Percentiles rank a stretch among this genome's conserved stretches.
phyloP scores from a whole-genome alignment of 2,329 filamentous ascomycete genomes.

The Periconia digitata region DNA sequence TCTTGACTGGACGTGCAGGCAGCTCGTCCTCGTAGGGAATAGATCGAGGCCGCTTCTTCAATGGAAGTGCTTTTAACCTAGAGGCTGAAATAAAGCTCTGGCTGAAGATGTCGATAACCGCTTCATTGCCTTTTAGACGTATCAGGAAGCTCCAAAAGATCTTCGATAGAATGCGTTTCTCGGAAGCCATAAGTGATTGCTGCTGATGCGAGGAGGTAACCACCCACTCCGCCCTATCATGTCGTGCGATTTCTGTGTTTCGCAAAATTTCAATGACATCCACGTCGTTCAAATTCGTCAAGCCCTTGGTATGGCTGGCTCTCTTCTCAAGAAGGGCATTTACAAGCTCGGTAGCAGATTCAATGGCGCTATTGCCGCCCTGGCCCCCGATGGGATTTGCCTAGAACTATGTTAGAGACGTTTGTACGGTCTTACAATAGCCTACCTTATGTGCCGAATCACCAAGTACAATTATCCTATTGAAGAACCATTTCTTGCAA shows the following conservation, averaged over 20 bases:
- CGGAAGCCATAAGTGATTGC: not conserved
- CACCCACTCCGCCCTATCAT: not conserved
- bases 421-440: too few relatives aligned
- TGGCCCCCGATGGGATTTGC: slow-evolving; percentile 25
- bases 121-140: not conserved
- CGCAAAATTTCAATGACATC: not conserved
- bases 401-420: too few relatives aligned
- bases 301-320: not conserved
- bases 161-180: not conserved
- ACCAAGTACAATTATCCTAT: slow-evolving; percentile 31
- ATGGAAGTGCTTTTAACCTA: not conserved
- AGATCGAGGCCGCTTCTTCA: not conserved
- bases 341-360: slow-evolving; percentile 39
- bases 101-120: not conserved
- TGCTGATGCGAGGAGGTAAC: not conserved
- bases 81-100: not conserved
- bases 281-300: not conserved
- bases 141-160: not conserved
- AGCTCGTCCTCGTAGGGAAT: not conserved
- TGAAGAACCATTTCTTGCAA: slow-evolving; percentile 43
- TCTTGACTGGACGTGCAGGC: not conserved
- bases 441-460: slow-evolving; percentile 45
- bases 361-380: slow-evolving; percentile 45
- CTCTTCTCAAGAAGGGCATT: slow-evolving; percentile 14
- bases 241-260: not conserved